Evolutionary conservation across 129 eudicot species (phyloP).

Genomic region (Logfia minima): DNA sequence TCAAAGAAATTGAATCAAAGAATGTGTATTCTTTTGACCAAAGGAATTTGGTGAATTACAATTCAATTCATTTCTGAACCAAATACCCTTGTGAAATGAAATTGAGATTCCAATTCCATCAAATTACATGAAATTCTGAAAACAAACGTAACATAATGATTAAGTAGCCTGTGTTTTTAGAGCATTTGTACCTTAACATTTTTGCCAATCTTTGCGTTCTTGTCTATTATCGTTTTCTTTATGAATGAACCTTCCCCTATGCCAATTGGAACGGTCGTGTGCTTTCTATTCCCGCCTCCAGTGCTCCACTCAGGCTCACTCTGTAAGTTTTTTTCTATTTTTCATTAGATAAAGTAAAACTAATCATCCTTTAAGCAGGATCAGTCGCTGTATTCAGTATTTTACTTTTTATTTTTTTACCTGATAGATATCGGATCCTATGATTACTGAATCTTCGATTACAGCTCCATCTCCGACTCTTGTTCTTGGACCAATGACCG

Average conservation of each 20-base stretch:
- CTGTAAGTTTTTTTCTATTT: conserved; percentile 6
- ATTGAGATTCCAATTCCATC: background rate
- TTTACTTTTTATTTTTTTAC: conserved; percentile 27
- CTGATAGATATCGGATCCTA: conserved; percentile 91
- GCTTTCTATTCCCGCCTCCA: conserved; percentile 28
- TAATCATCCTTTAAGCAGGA: background rate
- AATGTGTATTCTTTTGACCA: too few relatives aligned
- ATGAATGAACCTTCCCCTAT: conserved; percentile 75
- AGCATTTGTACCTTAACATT: conserved; percentile 67
- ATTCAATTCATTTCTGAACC: too few relatives aligned
- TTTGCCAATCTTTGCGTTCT: conserved; percentile 88
- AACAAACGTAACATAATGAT: too few relatives aligned
- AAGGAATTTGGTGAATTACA: background rate
- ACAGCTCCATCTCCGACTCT: conserved; percentile 68
- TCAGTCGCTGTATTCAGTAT: background rate
- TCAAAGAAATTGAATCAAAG: background rate
- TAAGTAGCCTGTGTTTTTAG: background rate
- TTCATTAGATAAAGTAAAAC: background rate
- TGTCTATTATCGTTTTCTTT: conserved; percentile 83
- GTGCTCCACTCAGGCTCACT: conserved; percentile 34
- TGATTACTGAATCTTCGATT: conserved; percentile 80
- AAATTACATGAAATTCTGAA: too few relatives aligned
- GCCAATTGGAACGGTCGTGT: conserved; percentile 53
- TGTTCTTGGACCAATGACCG: conserved; percentile 79
- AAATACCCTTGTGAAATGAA: background rate